phyloP scores from a whole-genome alignment of 352 stramenopile genomes.

The Pythium guiyangense region DNA sequence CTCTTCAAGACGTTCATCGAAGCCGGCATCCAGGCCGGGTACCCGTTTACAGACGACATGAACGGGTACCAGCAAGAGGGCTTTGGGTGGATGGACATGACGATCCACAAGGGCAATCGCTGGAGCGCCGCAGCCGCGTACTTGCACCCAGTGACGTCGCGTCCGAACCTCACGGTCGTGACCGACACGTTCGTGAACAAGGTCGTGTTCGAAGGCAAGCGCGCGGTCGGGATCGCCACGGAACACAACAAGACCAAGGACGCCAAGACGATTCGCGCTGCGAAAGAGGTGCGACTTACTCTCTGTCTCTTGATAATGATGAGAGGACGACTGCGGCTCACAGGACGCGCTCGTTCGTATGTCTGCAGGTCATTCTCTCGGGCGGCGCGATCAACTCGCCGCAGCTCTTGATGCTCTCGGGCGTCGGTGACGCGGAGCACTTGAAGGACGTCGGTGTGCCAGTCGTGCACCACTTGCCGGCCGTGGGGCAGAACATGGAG shows the following conservation, averaged over 20 bases:
- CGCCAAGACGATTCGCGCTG: conserved; percentile 41
- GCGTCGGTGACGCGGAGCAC: conserved; percentile 72
- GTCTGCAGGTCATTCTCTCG: conserved; percentile 64
- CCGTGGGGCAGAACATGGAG: conserved; percentile 87
- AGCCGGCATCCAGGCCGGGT: conserved; percentile 78
- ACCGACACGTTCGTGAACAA: conserved; percentile 85
- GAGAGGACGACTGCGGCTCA: too few relatives aligned
- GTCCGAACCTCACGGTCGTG: conserved; percentile 68
- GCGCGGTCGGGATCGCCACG: conserved; percentile 66
- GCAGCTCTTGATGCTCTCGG: conserved; percentile 86
- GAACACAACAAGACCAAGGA: conserved; percentile 62
- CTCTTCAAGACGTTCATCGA: conserved; percentile 90
- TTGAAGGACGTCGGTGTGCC: conserved; percentile 72
- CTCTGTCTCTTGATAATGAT: too few relatives aligned
- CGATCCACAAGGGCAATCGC: conserved; percentile 70
- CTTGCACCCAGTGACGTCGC: conserved; percentile 57
- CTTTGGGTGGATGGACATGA: conserved; percentile 91
- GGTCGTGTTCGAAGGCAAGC: conserved; percentile 79
- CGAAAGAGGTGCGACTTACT: conserved; percentile 51
- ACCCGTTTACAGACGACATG: conserved; percentile 87
- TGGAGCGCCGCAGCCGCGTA: conserved; percentile 81
- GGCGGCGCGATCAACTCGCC: conserved; percentile 87
- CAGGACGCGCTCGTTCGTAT: too few relatives aligned
- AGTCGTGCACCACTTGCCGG: conserved; percentile 69
- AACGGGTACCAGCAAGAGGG: conserved; percentile 88